phyloP scores from a whole-genome alignment of 257 asterid genomes.

The Nicotiana undulata region DNA sequence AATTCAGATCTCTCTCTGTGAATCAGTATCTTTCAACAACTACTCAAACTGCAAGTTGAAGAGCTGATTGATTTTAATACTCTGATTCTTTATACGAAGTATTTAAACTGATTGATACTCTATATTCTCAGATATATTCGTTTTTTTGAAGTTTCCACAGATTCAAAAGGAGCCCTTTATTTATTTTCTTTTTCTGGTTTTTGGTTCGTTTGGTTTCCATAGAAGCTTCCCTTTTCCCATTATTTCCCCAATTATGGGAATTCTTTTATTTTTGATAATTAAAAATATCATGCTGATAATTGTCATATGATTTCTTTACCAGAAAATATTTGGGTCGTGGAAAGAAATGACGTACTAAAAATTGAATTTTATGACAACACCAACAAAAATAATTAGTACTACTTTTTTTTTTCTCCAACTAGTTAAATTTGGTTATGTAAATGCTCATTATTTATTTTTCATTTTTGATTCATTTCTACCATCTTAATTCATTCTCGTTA shows the following conservation, averaged over 20 bases:
- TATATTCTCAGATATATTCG: background rate
- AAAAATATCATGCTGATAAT: too few species aligned
- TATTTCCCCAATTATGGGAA: background rate
- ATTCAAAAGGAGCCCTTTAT: background rate
- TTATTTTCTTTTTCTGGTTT: background rate
- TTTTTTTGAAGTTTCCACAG: slow-evolving; percentile 1
- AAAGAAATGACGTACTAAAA: too few species aligned
- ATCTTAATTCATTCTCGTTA: background rate
- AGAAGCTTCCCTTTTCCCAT: background rate
- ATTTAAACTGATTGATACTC: background rate
- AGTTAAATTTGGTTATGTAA: background rate
- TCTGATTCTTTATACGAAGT: background rate
- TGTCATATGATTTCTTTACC: background rate
- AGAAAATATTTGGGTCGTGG: too few species aligned
- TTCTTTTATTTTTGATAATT: too few species aligned
- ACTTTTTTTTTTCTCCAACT: too few species aligned
- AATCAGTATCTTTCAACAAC: background rate
- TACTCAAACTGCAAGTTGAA: background rate
- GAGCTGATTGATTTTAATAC: background rate
- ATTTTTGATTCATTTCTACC: background rate
- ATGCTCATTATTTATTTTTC: background rate
- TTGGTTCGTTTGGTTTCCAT: background rate
- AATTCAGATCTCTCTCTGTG: background rate
- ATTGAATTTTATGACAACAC: too few species aligned
- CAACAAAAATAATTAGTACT: too few species aligned